Evolutionary conservation across 306 rosid species (phyloP).

Genomic region (Citrullus amarus): DNA sequence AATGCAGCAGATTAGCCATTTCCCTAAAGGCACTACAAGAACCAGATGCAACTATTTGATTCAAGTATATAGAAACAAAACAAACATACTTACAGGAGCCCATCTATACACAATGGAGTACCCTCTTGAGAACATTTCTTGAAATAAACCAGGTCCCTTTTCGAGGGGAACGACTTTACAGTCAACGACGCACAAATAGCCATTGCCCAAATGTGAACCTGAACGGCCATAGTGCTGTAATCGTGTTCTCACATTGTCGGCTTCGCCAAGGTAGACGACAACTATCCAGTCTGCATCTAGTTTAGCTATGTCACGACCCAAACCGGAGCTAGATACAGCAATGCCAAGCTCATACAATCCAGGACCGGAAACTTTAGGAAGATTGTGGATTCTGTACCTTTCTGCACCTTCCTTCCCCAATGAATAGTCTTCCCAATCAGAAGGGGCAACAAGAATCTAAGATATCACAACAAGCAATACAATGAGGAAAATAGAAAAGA

Average conservation of each 20-base stretch:
- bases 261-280: slow-evolving; percentile 63
- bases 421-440: slow-evolving; percentile 66
- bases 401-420: slow-evolving; percentile 60
- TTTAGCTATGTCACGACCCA: slow-evolving; percentile 43
- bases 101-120: slow-evolving; percentile 68
- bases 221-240: slow-evolving; percentile 61
- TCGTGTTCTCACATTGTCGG: slow-evolving; percentile 57
- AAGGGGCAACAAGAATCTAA: slow-evolving; percentile 70
- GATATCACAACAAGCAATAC: not conserved
- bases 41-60: not conserved
- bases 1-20: not conserved
- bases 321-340: slow-evolving; percentile 18
- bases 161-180: slow-evolving; percentile 13
- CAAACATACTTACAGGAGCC: slow-evolving; percentile 59
- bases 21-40: not conserved
- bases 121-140: slow-evolving; percentile 38
- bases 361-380: slow-evolving; percentile 35
- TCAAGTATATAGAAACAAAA: slow-evolving; percentile 1
- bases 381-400: slow-evolving; percentile 59
- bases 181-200: not conserved
- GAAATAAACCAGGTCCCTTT: slow-evolving; percentile 44
- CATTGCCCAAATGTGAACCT: slow-evolving; percentile 59
- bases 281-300: slow-evolving; percentile 27
- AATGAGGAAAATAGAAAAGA: not conserved
- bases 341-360: slow-evolving; percentile 82